These are phyloP conservation scores for Kwoniella bestiolae DNA, from an alignment of 768 basidiomycete species.

Conservation along the genomic window DNA sequence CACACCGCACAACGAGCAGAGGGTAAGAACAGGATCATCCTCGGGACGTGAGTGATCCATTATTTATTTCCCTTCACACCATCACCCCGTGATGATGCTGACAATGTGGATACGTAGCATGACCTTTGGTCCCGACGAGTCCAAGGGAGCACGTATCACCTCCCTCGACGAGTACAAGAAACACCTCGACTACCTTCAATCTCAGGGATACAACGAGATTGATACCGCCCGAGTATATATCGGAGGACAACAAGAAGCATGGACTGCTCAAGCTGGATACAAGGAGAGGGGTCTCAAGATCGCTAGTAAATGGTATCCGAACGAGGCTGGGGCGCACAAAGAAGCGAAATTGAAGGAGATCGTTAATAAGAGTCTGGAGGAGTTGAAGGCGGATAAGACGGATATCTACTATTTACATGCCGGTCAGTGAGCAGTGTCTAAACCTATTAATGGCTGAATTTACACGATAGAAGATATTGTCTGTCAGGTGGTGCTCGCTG, in stretches of 20 bases:
- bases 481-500: too few relatives aligned
- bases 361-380: conserved; percentile 59
- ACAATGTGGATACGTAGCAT: too few relatives aligned
- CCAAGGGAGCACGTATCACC: conserved; percentile 47
- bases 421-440: not conserved
- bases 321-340: conserved; percentile 44
- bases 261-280: conserved; percentile 56
- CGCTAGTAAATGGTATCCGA: conserved; percentile 68
- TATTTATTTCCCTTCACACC: not conserved
- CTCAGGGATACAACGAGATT: conserved; percentile 66
- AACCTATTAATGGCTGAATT: too few relatives aligned
- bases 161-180: conserved; percentile 56
- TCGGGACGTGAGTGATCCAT: conserved; percentile 16
- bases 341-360: conserved; percentile 58
- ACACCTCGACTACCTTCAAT: conserved; percentile 64
- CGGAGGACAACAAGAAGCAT: conserved; percentile 53
- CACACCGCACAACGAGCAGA: conserved; percentile 16
- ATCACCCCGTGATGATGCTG: too few relatives aligned
- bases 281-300: conserved; percentile 63
- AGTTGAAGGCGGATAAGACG: conserved; percentile 61
- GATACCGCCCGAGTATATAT: conserved; percentile 54
- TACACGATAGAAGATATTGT: too few relatives aligned
- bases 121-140: conserved; percentile 44
- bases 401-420: conserved; percentile 64
- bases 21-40: conserved; percentile 21